Percentiles rank a stretch among this genome's conserved stretches.
Conservation (phyloP, 176 grass and related monocot species). For the Eleusine coracana region DNA sequence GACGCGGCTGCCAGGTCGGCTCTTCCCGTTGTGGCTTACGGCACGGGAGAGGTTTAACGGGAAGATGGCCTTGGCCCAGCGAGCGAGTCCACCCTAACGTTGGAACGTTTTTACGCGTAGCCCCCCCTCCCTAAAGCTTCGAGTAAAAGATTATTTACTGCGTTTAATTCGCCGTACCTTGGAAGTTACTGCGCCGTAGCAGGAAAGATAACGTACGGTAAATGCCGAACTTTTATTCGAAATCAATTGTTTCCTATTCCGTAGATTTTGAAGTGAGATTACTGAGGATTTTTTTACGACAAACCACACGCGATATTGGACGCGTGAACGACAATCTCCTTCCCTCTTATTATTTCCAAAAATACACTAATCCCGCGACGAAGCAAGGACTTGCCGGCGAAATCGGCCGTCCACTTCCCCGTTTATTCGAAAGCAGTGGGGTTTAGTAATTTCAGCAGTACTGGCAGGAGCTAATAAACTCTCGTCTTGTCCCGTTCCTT, state of each 20-base stretch:
- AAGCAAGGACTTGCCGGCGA: slow-evolving; percentile 24
- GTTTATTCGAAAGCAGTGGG: slow-evolving; percentile 37
- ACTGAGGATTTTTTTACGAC: not conserved
- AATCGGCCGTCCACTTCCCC: not conserved
- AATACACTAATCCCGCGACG: not conserved
- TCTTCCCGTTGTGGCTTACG: slow-evolving; percentile 26
- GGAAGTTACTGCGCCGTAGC: not conserved
- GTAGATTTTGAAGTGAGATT: not conserved
- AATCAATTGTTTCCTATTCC: slow-evolving; percentile 27
- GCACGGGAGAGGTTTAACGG: not conserved
- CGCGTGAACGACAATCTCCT: not conserved
- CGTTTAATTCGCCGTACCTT: not conserved
- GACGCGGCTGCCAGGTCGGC: not conserved
- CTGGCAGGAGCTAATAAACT: slow-evolving; percentile 29
- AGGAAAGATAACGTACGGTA: not conserved
- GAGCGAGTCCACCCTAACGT: slow-evolving; percentile 5
- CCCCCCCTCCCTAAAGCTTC: not conserved
- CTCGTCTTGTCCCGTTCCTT: slow-evolving; percentile 32
- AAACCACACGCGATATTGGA: not conserved
- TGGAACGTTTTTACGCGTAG: not conserved
- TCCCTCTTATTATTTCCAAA: not conserved
- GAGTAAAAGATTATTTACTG: not conserved
- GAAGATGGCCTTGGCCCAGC: not conserved
- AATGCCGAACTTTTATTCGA: not conserved
- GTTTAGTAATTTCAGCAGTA: slow-evolving; percentile 15